phyloP scores from a whole-genome alignment of 169 alveolate species.

The Plasmodium coatneyi region DNA sequence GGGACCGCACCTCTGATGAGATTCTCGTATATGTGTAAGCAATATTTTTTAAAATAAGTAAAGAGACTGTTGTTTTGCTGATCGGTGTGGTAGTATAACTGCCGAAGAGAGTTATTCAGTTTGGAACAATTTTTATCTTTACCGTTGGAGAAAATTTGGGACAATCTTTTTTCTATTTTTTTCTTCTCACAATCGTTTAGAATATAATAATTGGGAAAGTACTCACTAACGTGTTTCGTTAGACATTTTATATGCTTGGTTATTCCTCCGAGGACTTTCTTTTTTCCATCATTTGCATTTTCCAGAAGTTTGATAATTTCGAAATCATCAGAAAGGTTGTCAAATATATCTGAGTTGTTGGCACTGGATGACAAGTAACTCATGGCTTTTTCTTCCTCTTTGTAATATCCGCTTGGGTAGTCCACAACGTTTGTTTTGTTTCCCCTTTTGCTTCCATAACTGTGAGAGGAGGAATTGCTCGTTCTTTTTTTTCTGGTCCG shows the following conservation, averaged over 20 bases:
- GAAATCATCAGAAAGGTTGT: slow-evolving; percentile 72
- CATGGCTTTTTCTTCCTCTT: slow-evolving; percentile 12
- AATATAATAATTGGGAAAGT: slow-evolving; percentile 65
- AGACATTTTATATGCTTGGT: slow-evolving; percentile 58
- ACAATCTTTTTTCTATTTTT: slow-evolving; percentile 42
- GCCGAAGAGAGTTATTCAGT: not conserved
- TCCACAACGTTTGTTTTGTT: not conserved
- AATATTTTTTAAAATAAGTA: slow-evolving; percentile 59
- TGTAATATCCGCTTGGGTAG: not conserved
- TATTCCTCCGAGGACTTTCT: slow-evolving; percentile 54
- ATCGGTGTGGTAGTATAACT: not conserved
- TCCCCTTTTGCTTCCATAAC: not conserved
- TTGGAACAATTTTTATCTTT: not conserved
- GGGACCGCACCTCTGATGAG: not conserved
- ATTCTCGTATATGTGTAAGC: slow-evolving; percentile 21
- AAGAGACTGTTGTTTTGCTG: slow-evolving; percentile 27
- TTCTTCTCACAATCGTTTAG: slow-evolving; percentile 25
- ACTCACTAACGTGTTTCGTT: slow-evolving; percentile 73
- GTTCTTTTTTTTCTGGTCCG: not conserved
- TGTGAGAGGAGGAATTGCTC: not conserved
- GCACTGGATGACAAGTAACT: slow-evolving; percentile 43
- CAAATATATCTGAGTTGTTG: slow-evolving; percentile 49
- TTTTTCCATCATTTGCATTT: slow-evolving; percentile 22
- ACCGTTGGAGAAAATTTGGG: slow-evolving; percentile 29
- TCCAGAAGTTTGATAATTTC: slow-evolving; percentile 66